Conservation (phyloP, 495 filamentous ascomycete genomes). For the Xanthoparmelia taractica region DNA sequence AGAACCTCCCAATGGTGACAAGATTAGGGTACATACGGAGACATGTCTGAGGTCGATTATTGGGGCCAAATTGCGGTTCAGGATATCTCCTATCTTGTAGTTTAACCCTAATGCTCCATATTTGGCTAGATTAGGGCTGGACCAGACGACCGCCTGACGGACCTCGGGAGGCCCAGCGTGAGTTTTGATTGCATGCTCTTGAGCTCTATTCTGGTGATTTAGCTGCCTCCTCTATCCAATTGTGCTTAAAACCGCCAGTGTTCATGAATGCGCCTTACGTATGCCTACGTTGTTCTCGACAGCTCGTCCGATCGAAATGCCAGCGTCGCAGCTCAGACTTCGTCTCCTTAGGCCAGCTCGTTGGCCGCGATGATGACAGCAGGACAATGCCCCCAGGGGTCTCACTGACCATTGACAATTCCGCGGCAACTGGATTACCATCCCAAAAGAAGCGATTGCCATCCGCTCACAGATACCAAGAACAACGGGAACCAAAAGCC, state of each 20-base stretch:
- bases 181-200: no score
- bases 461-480: slow-evolving; percentile 5
- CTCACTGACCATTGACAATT: background rate
- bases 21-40: no score
- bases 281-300: slow-evolving; percentile 18
- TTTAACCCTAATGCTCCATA: no score
- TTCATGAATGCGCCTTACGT: slow-evolving; percentile 19
- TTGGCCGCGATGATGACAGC: slow-evolving; percentile 2
- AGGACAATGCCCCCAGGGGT: background rate
- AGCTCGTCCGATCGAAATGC: slow-evolving; percentile 3
- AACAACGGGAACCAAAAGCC: slow-evolving; percentile 10
- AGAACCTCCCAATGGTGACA: no score
- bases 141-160: no score
- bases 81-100: no score
- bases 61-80: no score
- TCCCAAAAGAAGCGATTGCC: slow-evolving; percentile 8
- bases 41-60: no score
- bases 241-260: background rate
- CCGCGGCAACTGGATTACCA: background rate
- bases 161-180: no score
- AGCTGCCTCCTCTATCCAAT: background rate
- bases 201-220: no score
- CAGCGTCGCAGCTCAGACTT: slow-evolving; percentile 13
- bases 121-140: no score
- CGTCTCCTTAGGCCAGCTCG: slow-evolving; percentile 13